Conservation (phyloP, 768 basidiomycete species). For the Amanita pseudoporphyria region DNA sequence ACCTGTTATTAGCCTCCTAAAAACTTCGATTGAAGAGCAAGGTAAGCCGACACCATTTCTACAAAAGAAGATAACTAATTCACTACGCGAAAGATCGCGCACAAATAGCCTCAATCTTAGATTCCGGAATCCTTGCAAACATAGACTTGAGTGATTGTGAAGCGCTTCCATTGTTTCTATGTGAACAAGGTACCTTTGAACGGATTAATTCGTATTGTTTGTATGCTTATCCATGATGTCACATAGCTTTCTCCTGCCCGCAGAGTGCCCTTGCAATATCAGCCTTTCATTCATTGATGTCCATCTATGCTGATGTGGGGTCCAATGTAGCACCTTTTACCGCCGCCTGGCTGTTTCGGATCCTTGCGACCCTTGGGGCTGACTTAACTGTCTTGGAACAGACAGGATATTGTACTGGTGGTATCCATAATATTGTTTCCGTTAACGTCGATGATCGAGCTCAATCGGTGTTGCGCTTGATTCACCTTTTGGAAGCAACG, state of each 20-base stretch:
- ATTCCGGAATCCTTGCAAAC: constrained; percentile 28
- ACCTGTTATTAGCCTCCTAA: constrained; percentile 21
- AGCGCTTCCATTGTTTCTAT: constrained; percentile 17
- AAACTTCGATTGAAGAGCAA: constrained; percentile 16
- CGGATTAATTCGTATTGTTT: background rate
- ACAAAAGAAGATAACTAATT: background rate
- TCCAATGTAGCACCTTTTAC: background rate
- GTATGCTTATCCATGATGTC: background rate
- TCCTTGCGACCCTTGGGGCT: constrained; percentile 14
- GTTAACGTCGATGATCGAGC: background rate
- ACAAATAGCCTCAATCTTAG: constrained; percentile 30
- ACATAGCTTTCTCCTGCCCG: background rate
- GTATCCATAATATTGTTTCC: background rate
- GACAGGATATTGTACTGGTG: background rate
- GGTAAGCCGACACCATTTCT: constrained; percentile 21
- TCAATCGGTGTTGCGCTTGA: background rate
- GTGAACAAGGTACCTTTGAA: constrained; percentile 25
- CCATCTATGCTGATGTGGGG: background rate
- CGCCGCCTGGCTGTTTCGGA: constrained; percentile 2
- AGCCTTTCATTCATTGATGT: background rate
- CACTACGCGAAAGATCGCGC: constrained; percentile 25
- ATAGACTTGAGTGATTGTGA: constrained; percentile 18
- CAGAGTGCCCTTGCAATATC: background rate
- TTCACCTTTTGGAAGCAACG: constrained; percentile 6
- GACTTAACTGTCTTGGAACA: background rate